A percentile compares a stretch with the other conserved stretches of the same genome.
phyloP scores from a whole-genome alignment of 2,329 filamentous ascomycete genomes.

The Cordyceps farinosa region DNA sequence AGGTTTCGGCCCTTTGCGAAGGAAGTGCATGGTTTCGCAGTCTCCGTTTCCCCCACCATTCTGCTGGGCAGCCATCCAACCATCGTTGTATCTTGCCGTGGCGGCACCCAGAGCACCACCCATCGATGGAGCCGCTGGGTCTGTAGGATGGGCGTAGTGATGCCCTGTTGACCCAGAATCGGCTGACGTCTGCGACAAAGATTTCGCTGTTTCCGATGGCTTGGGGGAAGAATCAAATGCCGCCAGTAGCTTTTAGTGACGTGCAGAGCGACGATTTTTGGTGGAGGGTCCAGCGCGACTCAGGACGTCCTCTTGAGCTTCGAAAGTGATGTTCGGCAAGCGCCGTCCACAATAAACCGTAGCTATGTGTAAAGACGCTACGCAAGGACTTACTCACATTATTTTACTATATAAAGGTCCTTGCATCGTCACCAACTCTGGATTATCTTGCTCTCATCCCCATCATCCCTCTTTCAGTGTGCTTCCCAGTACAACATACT shows the following conservation, averaged over 20 bases:
- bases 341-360: not conserved
- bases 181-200: not conserved
- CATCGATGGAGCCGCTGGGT: not conserved
- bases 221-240: no score
- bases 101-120: not conserved
- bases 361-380: not conserved
- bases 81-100: no score
- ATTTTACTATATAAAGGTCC: not conserved
- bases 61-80: not conserved
- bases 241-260: no score
- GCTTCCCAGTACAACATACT: not conserved
- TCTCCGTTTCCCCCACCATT: no score
- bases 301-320: not conserved
- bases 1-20: not conserved
- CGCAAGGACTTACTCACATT: not conserved
- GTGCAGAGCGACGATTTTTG: not conserved
- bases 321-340: not conserved
- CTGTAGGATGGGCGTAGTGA: no score
- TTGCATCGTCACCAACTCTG: no score
- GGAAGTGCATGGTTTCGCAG: no score
- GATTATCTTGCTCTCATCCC: not conserved
- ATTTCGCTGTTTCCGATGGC: not conserved
- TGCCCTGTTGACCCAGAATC: no score
- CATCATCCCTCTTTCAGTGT: not conserved
- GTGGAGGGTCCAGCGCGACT: not conserved